Evolutionary conservation across 345 rosid species (phyloP).

Genomic region (Nephelium lappaceum): DNA sequence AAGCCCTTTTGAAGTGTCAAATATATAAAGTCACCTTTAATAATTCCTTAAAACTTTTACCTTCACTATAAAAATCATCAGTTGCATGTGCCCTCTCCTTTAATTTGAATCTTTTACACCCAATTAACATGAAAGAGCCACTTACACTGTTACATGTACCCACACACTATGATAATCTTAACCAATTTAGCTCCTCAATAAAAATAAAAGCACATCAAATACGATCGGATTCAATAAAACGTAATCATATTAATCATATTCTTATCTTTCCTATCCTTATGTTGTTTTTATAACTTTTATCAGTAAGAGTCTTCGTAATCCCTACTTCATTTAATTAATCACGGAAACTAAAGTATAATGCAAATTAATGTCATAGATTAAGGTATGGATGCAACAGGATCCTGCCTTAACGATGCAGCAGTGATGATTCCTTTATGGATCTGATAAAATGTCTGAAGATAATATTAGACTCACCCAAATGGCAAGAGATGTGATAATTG

Average conservation of each 20-base stretch:
- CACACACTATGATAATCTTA: not conserved
- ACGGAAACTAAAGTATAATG: not conserved
- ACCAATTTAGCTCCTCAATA: too few species aligned
- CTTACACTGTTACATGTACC: too few species aligned
- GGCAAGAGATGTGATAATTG: conserved; percentile 8
- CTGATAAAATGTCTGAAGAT: conserved; percentile 31
- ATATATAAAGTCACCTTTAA: conserved; percentile 23
- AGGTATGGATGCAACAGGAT: conserved; percentile 39
- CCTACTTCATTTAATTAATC: conserved; percentile 20
- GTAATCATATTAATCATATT: too few species aligned
- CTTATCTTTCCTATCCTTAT: too few species aligned
- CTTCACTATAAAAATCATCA: conserved; percentile 5
- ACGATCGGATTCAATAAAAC: too few species aligned
- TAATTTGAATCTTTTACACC: conserved; percentile 11
- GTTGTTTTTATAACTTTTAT: not conserved
- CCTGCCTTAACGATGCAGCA: conserved; percentile 56
- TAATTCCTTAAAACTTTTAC: conserved; percentile 18
- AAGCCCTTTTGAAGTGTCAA: conserved; percentile 46
- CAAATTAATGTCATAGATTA: not conserved
- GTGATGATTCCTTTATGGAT: conserved; percentile 41
- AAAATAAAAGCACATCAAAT: too few species aligned
- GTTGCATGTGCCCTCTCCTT: conserved; percentile 13
- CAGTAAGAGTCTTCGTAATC: too few species aligned
- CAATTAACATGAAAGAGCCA: conserved; percentile 29
- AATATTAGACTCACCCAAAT: not conserved